Evolutionary conservation across 495 filamentous ascomycete genomes (phyloP).

Genomic region (Astrocystis sublimbata): DNA sequence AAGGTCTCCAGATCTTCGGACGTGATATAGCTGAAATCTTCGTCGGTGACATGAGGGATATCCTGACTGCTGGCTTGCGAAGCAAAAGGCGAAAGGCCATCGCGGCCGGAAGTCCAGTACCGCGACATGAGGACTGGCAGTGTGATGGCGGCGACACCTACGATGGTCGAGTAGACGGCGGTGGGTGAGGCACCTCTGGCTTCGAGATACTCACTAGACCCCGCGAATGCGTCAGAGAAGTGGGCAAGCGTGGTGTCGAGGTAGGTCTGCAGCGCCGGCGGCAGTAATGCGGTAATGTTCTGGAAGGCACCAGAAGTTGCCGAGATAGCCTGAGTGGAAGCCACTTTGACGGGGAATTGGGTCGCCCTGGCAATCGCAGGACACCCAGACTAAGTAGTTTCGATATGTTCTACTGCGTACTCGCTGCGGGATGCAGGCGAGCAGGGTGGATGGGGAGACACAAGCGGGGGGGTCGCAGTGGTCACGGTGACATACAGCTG

Average conservation of each 20-base stretch:
- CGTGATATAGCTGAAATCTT: conserved; percentile 80
- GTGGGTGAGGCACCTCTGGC: conserved; percentile 49
- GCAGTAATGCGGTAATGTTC: conserved; percentile 42
- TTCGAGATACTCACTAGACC: conserved; percentile 57
- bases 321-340: conserved; percentile 50
- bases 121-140: conserved; percentile 63
- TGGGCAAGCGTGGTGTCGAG: conserved; percentile 44
- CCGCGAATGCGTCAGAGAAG: conserved; percentile 47
- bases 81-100: conserved; percentile 57
- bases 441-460: conserved; percentile 21
- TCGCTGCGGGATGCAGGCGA: conserved; percentile 16
- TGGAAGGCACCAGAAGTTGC: conserved; percentile 56
- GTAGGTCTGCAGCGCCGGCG: conserved; percentile 49
- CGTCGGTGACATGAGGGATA: conserved; percentile 67
- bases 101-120: conserved; percentile 54
- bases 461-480: conserved; percentile 16
- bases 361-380: conserved; percentile 20
- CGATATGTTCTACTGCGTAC: conserved; percentile 6
- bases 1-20: conserved; percentile 61
- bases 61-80: conserved; percentile 49
- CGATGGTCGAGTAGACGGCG: conserved; percentile 45
- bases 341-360: conserved; percentile 49
- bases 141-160: conserved; percentile 48
- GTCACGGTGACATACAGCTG: conserved; percentile 17
- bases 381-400: conserved; percentile 16